These are phyloP conservation scores for Monosporascus sp. DNA, from an alignment of 2,329 filamentous ascomycete genomes.

Conservation along the genomic window DNA sequence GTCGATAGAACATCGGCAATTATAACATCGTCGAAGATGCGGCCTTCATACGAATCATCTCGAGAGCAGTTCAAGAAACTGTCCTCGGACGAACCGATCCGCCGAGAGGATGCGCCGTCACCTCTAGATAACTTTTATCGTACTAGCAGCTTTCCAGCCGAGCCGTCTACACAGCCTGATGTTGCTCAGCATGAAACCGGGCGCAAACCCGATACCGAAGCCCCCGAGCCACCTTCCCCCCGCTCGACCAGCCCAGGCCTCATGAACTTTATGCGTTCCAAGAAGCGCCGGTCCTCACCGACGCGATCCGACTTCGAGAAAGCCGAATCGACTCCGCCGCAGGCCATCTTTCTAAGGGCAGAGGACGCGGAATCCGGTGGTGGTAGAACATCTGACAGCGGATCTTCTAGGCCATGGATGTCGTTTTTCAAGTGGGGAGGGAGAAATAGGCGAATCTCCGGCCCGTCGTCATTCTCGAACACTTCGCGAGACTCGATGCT, in stretches of 20 bases:
- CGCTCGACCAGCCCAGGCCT: conserved; percentile 30
- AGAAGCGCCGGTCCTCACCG: conserved; percentile 46
- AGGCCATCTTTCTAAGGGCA: conserved; percentile 31
- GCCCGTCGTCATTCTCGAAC: conserved; percentile 80
- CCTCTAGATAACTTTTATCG: conserved; percentile 44
- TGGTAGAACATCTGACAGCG: conserved; percentile 51
- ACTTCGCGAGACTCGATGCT: conserved; percentile 82
- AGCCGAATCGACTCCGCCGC: conserved; percentile 23
- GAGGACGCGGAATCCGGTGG: conserved; percentile 45
- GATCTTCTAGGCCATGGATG: conserved; percentile 54
- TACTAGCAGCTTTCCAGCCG: conserved; percentile 41
- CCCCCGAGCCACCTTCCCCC: conserved; percentile 7
- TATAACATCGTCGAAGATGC: conserved; percentile 52
- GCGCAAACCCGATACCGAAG: conserved; percentile 5
- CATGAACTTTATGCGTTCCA: conserved; percentile 37
- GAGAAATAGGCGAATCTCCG: conserved; percentile 51
- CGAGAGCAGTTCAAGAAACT: conserved; percentile 26
- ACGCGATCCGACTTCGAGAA: conserved; percentile 36
- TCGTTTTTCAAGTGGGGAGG: conserved; percentile 70
- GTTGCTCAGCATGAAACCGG: conserved; percentile 7
- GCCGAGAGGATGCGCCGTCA: conserved; percentile 16
- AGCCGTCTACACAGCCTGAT: conserved; percentile 12
- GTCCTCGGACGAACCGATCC: conserved; percentile 14
- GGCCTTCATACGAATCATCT: conserved; percentile 34
- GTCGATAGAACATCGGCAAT: conserved; percentile 50